Conservation (phyloP, 768 basidiomycete species). For the Suillus hirtellus region DNA sequence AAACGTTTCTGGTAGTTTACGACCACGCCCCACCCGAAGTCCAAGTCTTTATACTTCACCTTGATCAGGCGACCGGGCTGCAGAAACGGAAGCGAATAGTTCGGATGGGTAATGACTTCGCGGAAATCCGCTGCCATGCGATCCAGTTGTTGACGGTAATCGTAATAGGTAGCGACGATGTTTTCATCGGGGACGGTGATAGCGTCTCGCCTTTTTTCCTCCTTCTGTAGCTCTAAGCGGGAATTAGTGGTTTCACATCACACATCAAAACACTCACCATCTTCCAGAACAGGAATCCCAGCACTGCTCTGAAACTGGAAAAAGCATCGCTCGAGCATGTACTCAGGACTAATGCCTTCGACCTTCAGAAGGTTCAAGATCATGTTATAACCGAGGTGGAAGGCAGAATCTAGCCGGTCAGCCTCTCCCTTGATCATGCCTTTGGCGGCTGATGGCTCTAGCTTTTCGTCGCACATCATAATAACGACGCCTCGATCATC, state of each 20-base stretch:
- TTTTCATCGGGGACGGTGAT: constrained; percentile 84
- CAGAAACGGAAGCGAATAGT: constrained; percentile 92
- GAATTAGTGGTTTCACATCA: constrained; percentile 11
- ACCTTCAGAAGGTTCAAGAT: constrained; percentile 97
- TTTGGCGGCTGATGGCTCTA: constrained; percentile 90
- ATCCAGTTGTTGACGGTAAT: constrained; percentile 89
- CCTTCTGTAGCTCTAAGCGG: constrained; percentile 64
- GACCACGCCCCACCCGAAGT: constrained; percentile 97
- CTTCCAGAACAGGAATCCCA: constrained; percentile 82
- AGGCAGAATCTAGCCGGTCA: constrained; percentile 95
- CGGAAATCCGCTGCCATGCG: constrained; percentile 87
- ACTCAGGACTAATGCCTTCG: constrained; percentile 97
- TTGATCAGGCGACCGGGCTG: constrained; percentile 91
- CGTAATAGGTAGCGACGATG: constrained; percentile 87
- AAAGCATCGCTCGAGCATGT: constrained; percentile 96
- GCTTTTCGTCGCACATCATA: constrained; percentile 99
- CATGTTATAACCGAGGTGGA: constrained; percentile 99
- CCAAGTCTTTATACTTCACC: constrained; percentile 79
- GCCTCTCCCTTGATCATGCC: constrained; percentile 98
- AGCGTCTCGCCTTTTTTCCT: constrained; percentile 63
- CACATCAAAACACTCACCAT: constrained; percentile 52
- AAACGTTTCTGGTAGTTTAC: constrained; percentile 89
- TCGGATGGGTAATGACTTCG: constrained; percentile 92
- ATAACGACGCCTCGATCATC: constrained; percentile 99
- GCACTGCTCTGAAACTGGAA: constrained; percentile 97